Evolutionary conservation across 1,284 basidiomycete species (phyloP), one percentile per base, ranked within the genome.

Genomic region (Moesziomyces sp.): DNA sequence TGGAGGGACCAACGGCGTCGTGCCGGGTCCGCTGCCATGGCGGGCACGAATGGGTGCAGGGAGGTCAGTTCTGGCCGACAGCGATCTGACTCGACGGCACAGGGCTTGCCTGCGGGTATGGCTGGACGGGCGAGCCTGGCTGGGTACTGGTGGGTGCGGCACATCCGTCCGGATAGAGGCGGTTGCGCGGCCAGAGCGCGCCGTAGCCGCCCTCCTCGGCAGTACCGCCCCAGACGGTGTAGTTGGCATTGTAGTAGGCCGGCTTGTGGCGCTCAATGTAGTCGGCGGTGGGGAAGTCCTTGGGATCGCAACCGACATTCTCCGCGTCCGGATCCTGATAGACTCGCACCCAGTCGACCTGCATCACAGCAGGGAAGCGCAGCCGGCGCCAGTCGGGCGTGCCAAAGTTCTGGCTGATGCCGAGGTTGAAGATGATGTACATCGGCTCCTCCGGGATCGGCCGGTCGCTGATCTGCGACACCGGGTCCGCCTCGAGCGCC

Each of bases 401-500:
- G 28, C 71, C 75, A 45, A 79, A 79, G 61, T 74, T 75, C 54
- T 77, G 46, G 46, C 67, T 73, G 52, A 77, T 75, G 35, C 79
- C 72, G 42, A 81, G 63, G 52, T 82, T 82, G 52, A 81, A 56
- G 52, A 82, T 80, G 54, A 82, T 74, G 52, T 78, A 82, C 58
- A 64, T 54, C 24, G 61, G 52, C 57, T 80, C 76, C 45, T 78
- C 68, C 16, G 76, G 79, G 48, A 74, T 66, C 45, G 56, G 73
- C 43, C 79, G 53, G 46, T 58, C 51, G 61, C 57, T 58, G 47
- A 75, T 72, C 46, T 48, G 52, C 18, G 54, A 53, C 14, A 66
- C 65, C 4, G 85, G 56, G 81, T 94, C 91, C 5, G 91, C 88
- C 5, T 86, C 89, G 85, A 95, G 88, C 9, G 91, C 94, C 42